Conservation (phyloP, 208 protist species). For the Histomonas meleagridis region DNA sequence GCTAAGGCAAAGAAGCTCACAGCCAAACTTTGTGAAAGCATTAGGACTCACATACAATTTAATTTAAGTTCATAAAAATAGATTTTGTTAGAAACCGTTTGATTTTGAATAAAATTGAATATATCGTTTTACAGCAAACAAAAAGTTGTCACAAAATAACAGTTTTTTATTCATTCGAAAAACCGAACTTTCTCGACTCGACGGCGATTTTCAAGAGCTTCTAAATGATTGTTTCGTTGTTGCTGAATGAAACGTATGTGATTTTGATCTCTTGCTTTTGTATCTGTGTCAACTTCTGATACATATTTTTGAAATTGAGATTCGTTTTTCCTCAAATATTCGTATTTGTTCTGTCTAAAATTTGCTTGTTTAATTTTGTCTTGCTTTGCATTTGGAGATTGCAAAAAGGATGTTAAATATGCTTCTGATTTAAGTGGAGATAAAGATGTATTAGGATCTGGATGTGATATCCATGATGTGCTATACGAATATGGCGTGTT, state of each 20-base stretch:
- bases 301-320: neutral
- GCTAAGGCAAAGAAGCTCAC: no score
- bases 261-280: neutral
- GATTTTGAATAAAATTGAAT: no score
- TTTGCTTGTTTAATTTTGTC: neutral
- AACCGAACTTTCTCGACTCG: neutral
- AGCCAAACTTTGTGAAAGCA: no score
- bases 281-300: neutral
- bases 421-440: neutral
- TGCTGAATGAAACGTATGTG: neutral
- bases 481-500: neutral
- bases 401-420: neutral
- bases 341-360: neutral
- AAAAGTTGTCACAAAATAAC: no score
- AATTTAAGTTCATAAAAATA: no score
- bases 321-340: neutral
- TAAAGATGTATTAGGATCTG: neutral
- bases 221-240: neutral
- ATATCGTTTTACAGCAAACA: no score
- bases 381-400: neutral
- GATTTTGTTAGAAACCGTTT: no score
- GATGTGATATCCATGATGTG: conserved; percentile 13
- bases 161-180: no score
- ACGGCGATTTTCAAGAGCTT: neutral
- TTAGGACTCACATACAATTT: no score